These are phyloP conservation scores for Westerdykella sp. DNA, from an alignment of 2,329 filamentous ascomycete species.

Conservation along the genomic window DNA sequence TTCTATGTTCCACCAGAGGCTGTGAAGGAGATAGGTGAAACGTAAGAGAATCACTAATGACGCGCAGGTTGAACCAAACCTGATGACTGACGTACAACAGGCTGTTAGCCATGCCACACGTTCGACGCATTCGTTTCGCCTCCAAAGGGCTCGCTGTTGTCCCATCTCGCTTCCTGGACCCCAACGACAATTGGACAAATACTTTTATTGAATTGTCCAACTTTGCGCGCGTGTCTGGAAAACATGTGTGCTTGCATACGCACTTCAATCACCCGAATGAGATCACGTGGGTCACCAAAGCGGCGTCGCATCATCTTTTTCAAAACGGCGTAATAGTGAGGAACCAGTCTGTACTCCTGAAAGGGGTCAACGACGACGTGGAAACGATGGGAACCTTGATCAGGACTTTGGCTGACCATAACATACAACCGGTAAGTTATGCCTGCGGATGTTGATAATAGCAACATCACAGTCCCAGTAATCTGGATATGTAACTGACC, in stretches of 20 bases:
- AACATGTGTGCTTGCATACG: slow-evolving; percentile 57
- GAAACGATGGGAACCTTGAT: slow-evolving; percentile 51
- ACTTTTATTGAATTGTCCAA: slow-evolving; percentile 49
- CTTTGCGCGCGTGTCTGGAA: slow-evolving; percentile 48
- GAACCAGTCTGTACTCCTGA: slow-evolving; percentile 56
- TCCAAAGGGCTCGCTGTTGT: slow-evolving; percentile 57
- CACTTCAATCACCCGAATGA: slow-evolving; percentile 61
- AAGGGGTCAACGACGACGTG: slow-evolving; percentile 53
- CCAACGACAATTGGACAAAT: slow-evolving; percentile 48
- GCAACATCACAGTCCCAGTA: not conserved
- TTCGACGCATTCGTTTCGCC: slow-evolving; percentile 56
- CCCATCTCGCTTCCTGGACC: slow-evolving; percentile 51
- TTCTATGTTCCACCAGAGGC: slow-evolving; percentile 53
- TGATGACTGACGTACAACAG: slow-evolving; percentile 15
- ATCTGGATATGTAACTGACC: not conserved
- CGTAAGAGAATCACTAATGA: slow-evolving; percentile 9
- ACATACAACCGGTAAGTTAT: slow-evolving; percentile 50
- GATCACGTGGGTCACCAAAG: slow-evolving; percentile 54
- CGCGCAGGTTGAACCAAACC: not conserved
- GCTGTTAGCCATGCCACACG: slow-evolving; percentile 52
- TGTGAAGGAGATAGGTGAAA: slow-evolving; percentile 48
- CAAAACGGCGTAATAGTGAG: slow-evolving; percentile 50
- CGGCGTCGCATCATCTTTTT: slow-evolving; percentile 48
- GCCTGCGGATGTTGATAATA: not conserved
- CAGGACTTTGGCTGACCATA: slow-evolving; percentile 49